Evolutionary conservation across 108 stramenopile species (phyloP), one percentile per base, ranked within the genome.

Genomic region (Pseudonitzschia multistriata): DNA sequence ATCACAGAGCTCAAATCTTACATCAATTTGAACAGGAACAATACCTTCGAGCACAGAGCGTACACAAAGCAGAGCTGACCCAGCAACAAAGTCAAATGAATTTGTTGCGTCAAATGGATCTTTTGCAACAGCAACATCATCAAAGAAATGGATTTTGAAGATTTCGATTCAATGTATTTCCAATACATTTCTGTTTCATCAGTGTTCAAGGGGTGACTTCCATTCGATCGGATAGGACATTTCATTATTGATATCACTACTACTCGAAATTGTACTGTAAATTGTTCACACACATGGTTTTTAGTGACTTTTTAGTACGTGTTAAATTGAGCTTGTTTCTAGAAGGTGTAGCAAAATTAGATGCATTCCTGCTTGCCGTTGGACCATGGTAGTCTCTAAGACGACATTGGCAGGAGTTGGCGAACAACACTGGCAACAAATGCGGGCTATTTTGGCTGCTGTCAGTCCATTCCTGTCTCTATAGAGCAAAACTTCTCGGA

Each of bases 401-500:
- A 89, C 83, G 22, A 89, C 68, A 49, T 65, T 74, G 67, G 59
- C 63, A 47, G 77, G 82, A 65, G 72, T 74, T 68, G 83, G 81
- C 24, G 84, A 85, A 57, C 90, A 81, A 65, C 81, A 80, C 33
- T 74, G 85, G 77, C 79, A 83, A 62, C 85, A 90, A 68, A 94
- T 83, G 50, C 90, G 84, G 10, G 96, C 91, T 37, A 96, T 66
- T 67, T 95, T 91, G 0, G 88, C 82, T 3, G 95, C 88, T 7
- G 85, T 78, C 39, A 94, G 60, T 35, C 70, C 72, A 61, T 97
- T 97, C 50, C 65, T 67, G 37, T 91, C 80, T 27, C 71, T 60
- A 66, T 90, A 79, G 39, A 89, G 69, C 22, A 98, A 82, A 13
- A 88, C 80, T 71, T 97, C 95, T 36, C 96, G 91, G 73, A 96